Evolutionary conservation across 169 alveolate species (phyloP).

Genomic region (Plasmodium coatneyi): DNA sequence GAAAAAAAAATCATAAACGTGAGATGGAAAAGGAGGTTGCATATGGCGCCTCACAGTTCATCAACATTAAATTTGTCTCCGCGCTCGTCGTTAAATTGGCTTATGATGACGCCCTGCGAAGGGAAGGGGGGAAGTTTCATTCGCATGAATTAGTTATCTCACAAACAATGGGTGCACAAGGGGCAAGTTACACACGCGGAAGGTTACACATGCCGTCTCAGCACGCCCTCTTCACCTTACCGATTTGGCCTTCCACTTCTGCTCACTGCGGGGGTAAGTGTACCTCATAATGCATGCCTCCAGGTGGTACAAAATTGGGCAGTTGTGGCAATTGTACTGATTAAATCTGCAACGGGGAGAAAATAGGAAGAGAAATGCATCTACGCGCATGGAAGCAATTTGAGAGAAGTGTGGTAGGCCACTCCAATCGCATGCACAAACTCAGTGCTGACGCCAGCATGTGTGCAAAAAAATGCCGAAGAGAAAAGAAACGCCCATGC

Average conservation of each 20-base stretch:
- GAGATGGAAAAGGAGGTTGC: conserved; percentile 4
- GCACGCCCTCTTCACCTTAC: conserved; percentile 7
- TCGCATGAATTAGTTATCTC: background rate
- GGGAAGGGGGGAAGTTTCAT: background rate
- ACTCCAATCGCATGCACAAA: background rate
- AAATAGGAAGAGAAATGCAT: background rate
- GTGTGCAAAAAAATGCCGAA: background rate
- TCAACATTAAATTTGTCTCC: conserved; percentile 7
- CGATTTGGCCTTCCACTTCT: conserved; percentile 66
- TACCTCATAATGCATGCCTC: conserved; percentile 43
- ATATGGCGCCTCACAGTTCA: conserved; percentile 11
- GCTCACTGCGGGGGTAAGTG: background rate
- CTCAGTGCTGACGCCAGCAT: background rate
- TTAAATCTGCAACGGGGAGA: conserved; percentile 20
- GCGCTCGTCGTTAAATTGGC: background rate
- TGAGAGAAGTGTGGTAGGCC: background rate
- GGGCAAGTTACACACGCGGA: background rate
- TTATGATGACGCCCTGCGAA: conserved; percentile 47
- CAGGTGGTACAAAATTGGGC: conserved; percentile 54
- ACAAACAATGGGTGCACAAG: background rate
- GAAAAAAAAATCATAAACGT: background rate
- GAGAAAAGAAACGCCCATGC: background rate
- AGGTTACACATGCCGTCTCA: background rate
- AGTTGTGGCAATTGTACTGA: conserved; percentile 53
- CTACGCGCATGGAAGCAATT: background rate